These are phyloP conservation scores for Panellus pusillus DNA, from an alignment of 768 basidiomycete genomes.

Conservation along the genomic window DNA sequence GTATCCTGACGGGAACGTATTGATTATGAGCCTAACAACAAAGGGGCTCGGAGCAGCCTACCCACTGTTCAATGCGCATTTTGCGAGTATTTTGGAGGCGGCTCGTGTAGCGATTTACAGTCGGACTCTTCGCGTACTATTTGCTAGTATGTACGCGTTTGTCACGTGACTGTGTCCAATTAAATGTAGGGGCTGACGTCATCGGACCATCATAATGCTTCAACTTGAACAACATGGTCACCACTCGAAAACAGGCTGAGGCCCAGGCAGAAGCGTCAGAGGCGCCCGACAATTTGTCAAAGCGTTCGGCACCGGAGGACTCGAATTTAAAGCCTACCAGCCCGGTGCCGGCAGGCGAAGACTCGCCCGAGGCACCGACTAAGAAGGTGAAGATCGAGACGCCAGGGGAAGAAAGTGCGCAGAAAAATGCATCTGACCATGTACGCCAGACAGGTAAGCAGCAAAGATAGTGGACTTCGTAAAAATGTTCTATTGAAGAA, in stretches of 20 bases:
- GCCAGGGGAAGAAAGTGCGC: slow-evolving; percentile 12
- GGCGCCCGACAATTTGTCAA: slow-evolving; percentile 8
- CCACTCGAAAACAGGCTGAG: slow-evolving; percentile 32
- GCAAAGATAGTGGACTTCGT: background rate
- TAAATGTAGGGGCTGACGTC: background rate
- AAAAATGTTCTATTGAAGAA: background rate
- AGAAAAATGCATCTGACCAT: slow-evolving; percentile 1
- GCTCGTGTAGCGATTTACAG: too few species aligned
- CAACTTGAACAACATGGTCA: slow-evolving; percentile 30
- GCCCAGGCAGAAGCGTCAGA: slow-evolving; percentile 7
- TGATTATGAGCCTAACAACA: too few species aligned
- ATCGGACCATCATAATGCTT: background rate
- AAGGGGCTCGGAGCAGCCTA: too few species aligned
- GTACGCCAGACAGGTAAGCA: slow-evolving; percentile 22
- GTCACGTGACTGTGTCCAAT: too few species aligned
- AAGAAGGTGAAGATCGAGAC: slow-evolving; percentile 30
- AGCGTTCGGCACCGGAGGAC: slow-evolving; percentile 9
- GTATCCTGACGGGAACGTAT: too few species aligned
- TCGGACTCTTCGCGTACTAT: too few species aligned
- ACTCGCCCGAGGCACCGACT: slow-evolving; percentile 21
- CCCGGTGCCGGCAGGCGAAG: slow-evolving; percentile 19
- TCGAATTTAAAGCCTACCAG: slow-evolving; percentile 7
- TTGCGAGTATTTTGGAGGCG: too few species aligned
- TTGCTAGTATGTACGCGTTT: too few species aligned
- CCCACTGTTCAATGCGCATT: too few species aligned